Conservation (phyloP, 2,329 filamentous ascomycete species). For the Trichoderma aggressivum region DNA sequence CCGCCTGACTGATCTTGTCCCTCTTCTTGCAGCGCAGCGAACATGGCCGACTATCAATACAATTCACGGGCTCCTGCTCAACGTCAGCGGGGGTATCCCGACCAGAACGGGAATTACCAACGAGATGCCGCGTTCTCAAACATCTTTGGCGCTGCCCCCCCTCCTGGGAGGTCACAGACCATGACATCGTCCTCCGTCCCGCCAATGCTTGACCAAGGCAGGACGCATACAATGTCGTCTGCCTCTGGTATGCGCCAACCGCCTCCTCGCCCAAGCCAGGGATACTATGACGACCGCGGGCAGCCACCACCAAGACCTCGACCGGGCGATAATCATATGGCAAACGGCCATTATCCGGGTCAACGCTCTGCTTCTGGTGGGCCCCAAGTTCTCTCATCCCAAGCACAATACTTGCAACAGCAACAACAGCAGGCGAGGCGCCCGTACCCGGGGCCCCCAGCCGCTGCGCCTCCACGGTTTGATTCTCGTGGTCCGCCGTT, state of each 20-base stretch:
- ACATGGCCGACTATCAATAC: constrained; percentile 59
- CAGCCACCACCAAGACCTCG: constrained; percentile 27
- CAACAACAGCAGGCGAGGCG: constrained; percentile 44
- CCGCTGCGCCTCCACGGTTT: constrained; percentile 59
- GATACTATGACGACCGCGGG: constrained; percentile 36
- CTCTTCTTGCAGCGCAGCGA: constrained; percentile 20
- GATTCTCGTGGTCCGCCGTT: constrained; percentile 56
- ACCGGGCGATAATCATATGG: constrained; percentile 38
- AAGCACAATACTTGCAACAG: constrained; percentile 46
- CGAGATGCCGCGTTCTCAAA: constrained; percentile 94
- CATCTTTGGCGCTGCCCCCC: constrained; percentile 87
- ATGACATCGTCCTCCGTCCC: constrained; percentile 77
- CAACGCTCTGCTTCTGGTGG: constrained; percentile 52
- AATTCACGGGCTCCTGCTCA: constrained; percentile 48
- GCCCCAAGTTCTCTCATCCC: constrained; percentile 42
- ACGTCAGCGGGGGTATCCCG: constrained; percentile 47
- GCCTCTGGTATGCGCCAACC: constrained; percentile 57
- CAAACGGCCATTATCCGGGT: constrained; percentile 51
- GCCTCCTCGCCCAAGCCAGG: constrained; percentile 52
- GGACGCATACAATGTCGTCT: constrained; percentile 76
- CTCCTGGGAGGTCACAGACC: constrained; percentile 86
- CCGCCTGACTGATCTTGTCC: constrained; percentile 17
- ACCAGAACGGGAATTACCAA: constrained; percentile 55
- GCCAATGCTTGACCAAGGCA: constrained; percentile 54
- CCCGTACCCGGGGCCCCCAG: constrained; percentile 43